Evolutionary conservation across 805 yeast species (phyloP).

Genomic region (Schwanniomyces vanrijiae): DNA sequence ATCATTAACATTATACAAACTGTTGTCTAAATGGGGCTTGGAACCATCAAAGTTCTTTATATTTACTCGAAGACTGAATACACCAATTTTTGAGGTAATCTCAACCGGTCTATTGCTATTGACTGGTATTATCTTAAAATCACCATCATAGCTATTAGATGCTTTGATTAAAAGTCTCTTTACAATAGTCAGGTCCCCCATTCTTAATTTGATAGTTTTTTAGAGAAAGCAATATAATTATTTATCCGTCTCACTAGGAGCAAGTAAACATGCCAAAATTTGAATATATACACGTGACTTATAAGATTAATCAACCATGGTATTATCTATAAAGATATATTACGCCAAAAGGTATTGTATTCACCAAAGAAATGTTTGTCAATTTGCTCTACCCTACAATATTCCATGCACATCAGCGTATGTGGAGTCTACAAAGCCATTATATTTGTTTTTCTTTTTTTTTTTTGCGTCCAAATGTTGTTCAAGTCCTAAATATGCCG

Average conservation of each 20-base stretch:
- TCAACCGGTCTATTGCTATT: slow-evolving; percentile 38
- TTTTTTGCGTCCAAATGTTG: neutral
- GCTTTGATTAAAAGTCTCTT: slow-evolving; percentile 36
- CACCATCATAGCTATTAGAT: slow-evolving; percentile 22
- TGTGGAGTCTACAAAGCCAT: too few species aligned
- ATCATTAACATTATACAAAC: slow-evolving; percentile 31
- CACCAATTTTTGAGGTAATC: slow-evolving; percentile 39
- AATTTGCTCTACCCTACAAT: too few species aligned
- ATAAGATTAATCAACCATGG: too few species aligned
- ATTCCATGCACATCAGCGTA: too few species aligned
- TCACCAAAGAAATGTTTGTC: too few species aligned
- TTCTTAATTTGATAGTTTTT: neutral
- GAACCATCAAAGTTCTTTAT: slow-evolving; percentile 51
- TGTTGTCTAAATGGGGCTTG: slow-evolving; percentile 29
- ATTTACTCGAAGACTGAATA: slow-evolving; percentile 38
- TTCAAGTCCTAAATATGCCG: neutral
- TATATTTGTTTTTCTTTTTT: too few species aligned
- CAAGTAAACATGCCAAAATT: too few species aligned
- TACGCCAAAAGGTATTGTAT: too few species aligned
- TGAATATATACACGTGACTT: neutral
- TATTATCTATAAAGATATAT: too few species aligned
- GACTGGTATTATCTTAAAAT: slow-evolving; percentile 38
- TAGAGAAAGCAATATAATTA: neutral
- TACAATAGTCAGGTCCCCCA: slow-evolving; percentile 9
- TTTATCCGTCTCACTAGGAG: too few species aligned